Conservation (phyloP, 1,284 basidiomycete species). For the Pseudomicrostroma phylloplanum region DNA sequence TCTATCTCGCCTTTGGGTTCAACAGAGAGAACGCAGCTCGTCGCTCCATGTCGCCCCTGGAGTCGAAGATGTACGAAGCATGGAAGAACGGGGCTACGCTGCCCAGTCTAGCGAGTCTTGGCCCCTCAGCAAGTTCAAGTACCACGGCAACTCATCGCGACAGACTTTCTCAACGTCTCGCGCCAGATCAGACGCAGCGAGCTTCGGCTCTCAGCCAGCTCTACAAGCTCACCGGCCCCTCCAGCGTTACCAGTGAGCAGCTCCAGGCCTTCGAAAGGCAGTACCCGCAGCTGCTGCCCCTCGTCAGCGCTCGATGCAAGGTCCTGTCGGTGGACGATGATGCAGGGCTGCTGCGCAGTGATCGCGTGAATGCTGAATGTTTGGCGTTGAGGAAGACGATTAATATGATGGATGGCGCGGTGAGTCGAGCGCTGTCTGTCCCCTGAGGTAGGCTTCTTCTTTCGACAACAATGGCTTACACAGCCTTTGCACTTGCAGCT, state of each 20-base stretch:
- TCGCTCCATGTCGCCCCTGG: background rate
- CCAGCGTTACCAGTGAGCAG: background rate
- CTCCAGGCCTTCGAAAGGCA: background rate
- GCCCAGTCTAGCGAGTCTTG: background rate
- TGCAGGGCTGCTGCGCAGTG: background rate
- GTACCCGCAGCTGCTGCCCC: background rate
- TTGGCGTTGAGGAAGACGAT: background rate
- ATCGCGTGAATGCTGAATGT: background rate
- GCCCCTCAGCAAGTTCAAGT: background rate
- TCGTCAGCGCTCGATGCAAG: background rate
- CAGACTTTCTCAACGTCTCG: background rate
- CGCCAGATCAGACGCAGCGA: background rate
- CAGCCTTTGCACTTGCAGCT: no score
- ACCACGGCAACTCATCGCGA: background rate
- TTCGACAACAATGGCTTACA: no score
- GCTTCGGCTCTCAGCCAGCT: background rate
- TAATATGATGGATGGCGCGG: no score
- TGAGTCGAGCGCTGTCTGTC: no score
- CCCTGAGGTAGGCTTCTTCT: no score
- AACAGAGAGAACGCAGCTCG: background rate
- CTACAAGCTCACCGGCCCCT: background rate
- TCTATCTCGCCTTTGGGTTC: background rate
- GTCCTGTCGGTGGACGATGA: background rate
- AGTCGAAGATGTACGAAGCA: slow-evolving; percentile 4
- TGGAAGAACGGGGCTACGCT: background rate